Evolutionary conservation across 176 grass and related monocot species (phyloP).

Genomic region (Oryza nivara): DNA sequence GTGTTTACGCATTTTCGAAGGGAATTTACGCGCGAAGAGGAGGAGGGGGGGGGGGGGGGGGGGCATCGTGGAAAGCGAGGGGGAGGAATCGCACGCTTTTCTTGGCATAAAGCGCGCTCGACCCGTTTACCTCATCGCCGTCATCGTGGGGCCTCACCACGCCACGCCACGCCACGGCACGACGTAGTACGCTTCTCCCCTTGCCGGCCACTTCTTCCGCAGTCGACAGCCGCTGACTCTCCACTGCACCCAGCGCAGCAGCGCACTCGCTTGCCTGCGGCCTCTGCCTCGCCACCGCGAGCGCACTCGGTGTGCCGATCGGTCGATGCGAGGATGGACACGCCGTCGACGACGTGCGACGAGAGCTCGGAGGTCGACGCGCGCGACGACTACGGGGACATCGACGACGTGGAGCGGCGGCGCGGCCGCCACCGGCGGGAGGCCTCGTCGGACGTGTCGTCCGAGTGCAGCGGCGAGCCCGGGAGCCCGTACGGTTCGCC

Average conservation of each 20-base stretch:
- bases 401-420: conserved; percentile 45
- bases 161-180: background rate
- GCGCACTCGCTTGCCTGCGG: background rate
- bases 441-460: conserved; percentile 56
- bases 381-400: conserved; percentile 54
- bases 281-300: background rate
- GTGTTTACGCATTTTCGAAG: conserved; percentile 42
- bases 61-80: conserved; percentile 34
- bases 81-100: conserved; percentile 44
- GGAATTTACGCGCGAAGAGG: conserved; percentile 39
- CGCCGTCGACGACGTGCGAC: conserved; percentile 62
- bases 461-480: conserved; percentile 70
- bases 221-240: background rate
- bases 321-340: conserved; percentile 53
- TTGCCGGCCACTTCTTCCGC: conserved; percentile 23
- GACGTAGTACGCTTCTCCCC: background rate
- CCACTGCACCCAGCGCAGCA: conserved; percentile 29
- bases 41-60: too few species aligned
- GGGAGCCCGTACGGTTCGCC: conserved; percentile 60
- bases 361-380: conserved; percentile 68
- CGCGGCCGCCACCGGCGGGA: conserved; percentile 22
- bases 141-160: conserved; percentile 54
- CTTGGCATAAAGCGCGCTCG: conserved; percentile 12
- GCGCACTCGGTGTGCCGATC: background rate
- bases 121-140: conserved; percentile 46